Percentiles rank a stretch among this genome's conserved stretches.
Conservation (phyloP, 1,139 yeast species). For the Lodderomyces elongisporus region DNA sequence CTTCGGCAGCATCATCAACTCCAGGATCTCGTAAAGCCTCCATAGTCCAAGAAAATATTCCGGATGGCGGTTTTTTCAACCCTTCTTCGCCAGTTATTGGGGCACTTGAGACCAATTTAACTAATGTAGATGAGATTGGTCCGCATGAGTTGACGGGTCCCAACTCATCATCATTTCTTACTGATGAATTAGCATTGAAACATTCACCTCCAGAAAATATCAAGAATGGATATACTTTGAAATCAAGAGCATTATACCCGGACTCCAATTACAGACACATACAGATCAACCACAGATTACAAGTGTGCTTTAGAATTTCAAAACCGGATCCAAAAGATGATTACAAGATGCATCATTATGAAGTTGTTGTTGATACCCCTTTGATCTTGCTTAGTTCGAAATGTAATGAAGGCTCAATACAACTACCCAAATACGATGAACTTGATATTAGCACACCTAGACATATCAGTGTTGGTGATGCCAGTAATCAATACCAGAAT, state of each 20-base stretch:
- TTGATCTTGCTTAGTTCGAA: slow-evolving; percentile 64
- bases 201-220: slow-evolving; percentile 25
- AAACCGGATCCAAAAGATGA: slow-evolving; percentile 54
- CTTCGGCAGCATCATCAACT: slow-evolving; percentile 10
- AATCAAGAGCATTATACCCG: slow-evolving; percentile 48
- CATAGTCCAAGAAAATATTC: slow-evolving; percentile 10
- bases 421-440: slow-evolving; percentile 61
- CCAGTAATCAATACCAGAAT: not conserved
- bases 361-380: slow-evolving; percentile 87
- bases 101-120: slow-evolving; percentile 36
- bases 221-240: slow-evolving; percentile 34
- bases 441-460: slow-evolving; percentile 13
- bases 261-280: slow-evolving; percentile 70
- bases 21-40: slow-evolving; percentile 25
- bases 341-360: slow-evolving; percentile 71
- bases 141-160: slow-evolving; percentile 12
- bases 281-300: slow-evolving; percentile 69
- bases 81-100: slow-evolving; percentile 41
- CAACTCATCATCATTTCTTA: slow-evolving; percentile 12
- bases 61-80: slow-evolving; percentile 9
- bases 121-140: slow-evolving; percentile 22
- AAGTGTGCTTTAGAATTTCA: slow-evolving; percentile 73
- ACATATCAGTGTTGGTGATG: too few species aligned
- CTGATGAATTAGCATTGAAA: slow-evolving; percentile 13
- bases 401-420: slow-evolving; percentile 64